These are phyloP conservation scores for Talaromyces piceae DNA, from an alignment of 2,329 filamentous ascomycete genomes.

Conservation along the genomic window DNA sequence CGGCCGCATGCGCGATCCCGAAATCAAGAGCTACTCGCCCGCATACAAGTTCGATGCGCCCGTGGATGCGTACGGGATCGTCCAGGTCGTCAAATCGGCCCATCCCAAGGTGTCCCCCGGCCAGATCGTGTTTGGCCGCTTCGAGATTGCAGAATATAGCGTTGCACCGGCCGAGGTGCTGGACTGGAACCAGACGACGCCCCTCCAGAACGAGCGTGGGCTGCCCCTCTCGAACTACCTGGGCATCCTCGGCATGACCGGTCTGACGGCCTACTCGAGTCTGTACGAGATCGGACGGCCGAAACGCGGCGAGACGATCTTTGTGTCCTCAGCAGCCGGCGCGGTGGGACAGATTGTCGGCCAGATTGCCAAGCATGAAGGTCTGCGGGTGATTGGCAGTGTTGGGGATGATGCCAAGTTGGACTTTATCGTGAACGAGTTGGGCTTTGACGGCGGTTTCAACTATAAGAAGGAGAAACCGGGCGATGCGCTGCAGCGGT, in stretches of 20 bases:
- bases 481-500: constrained; percentile 56
- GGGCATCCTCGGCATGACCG: constrained; percentile 71
- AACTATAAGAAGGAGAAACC: constrained; percentile 83
- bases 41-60: constrained; percentile 56
- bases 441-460: constrained; percentile 67
- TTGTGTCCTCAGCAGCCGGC: constrained; percentile 70
- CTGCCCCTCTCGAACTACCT: constrained; percentile 66
- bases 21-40: constrained; percentile 59
- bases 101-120: constrained; percentile 47
- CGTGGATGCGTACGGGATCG: constrained; percentile 56
- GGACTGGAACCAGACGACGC: constrained; percentile 29
- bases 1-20: constrained; percentile 63
- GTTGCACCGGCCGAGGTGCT: constrained; percentile 48
- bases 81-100: constrained; percentile 64
- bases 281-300: constrained; percentile 70
- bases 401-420: constrained; percentile 76
- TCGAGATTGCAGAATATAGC: constrained; percentile 48
- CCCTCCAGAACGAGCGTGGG: constrained; percentile 2
- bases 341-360: constrained; percentile 79
- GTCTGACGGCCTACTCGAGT: constrained; percentile 65
- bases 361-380: constrained; percentile 75
- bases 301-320: constrained; percentile 72
- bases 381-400: constrained; percentile 69
- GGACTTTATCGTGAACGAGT: constrained; percentile 62
- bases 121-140: constrained; percentile 58